These are phyloP conservation scores for Myriosclerotinia curreyana DNA, from an alignment of 2,329 filamentous ascomycete genomes.

Conservation along the genomic window DNA sequence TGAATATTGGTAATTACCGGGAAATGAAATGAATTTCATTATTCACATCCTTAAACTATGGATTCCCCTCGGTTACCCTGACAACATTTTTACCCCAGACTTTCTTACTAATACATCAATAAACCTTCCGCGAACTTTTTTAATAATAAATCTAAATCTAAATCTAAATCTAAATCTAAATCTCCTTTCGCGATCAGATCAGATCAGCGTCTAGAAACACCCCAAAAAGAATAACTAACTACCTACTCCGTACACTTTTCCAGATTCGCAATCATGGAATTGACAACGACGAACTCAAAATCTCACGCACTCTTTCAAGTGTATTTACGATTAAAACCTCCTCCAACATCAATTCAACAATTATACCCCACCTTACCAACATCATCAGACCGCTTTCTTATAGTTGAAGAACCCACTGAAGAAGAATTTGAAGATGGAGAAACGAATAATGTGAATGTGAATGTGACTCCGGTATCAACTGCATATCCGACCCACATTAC, in stretches of 20 bases:
- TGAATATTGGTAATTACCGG: too few relatives aligned
- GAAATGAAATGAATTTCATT: too few relatives aligned
- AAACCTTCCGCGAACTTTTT: conserved; percentile 9
- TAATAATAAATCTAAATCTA: too few relatives aligned
- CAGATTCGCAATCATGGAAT: conserved; percentile 38
- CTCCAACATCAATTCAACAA: conserved; percentile 43
- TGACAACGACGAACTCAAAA: conserved; percentile 44
- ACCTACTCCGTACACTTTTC: too few relatives aligned
- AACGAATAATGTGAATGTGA: too few relatives aligned
- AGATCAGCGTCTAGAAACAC: conserved; percentile 12
- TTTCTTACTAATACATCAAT: conserved; percentile 12
- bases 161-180: too few relatives aligned
- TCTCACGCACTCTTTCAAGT: conserved; percentile 82
- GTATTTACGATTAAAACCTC: conserved; percentile 79
- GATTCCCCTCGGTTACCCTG: conserved; percentile 15
- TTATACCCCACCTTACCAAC: conserved; percentile 43
- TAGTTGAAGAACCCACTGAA: conserved; percentile 61
- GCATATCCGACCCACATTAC: conserved; percentile 67
- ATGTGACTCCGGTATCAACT: conserved; percentile 22
- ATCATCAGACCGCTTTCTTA: conserved; percentile 67
- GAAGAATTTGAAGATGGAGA: conserved; percentile 40
- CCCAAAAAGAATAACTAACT: background rate
- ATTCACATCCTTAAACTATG: too few relatives aligned
- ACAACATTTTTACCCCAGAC: conserved; percentile 18
- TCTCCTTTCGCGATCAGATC: conserved; percentile 8